Conservation (phyloP, 2,329 filamentous ascomycete species). For the Nannizzia gypsea region DNA sequence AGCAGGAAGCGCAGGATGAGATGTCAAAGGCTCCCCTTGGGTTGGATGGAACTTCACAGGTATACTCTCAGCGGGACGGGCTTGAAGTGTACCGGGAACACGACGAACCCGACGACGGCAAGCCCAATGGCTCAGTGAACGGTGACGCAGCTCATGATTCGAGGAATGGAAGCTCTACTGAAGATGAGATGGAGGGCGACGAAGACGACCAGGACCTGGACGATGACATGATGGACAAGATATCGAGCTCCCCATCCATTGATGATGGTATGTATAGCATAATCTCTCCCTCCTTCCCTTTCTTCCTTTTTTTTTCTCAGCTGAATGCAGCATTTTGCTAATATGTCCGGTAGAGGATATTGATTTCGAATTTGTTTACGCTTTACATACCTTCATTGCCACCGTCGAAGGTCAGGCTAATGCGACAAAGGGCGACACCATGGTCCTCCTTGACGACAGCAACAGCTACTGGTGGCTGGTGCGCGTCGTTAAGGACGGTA, state of each 20-base stretch:
- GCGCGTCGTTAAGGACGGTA: slow-evolving; percentile 91
- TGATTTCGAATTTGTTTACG: slow-evolving; percentile 99
- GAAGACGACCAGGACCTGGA: slow-evolving; percentile 61
- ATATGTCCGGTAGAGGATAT: slow-evolving; percentile 81
- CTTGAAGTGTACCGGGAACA: slow-evolving; percentile 25
- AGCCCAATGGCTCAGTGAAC: slow-evolving; percentile 14
- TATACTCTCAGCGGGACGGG: slow-evolving; percentile 23
- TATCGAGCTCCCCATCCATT: slow-evolving; percentile 96
- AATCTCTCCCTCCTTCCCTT: neutral
- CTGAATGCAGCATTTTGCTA: slow-evolving; percentile 22
- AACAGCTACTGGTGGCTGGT: slow-evolving; percentile 99
- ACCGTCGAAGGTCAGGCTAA: slow-evolving; percentile 98
- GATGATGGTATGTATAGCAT: slow-evolving; percentile 84
- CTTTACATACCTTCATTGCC: slow-evolving; percentile 91
- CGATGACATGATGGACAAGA: slow-evolving; percentile 95
- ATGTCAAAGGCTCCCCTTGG: slow-evolving; percentile 52
- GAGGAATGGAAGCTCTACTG: slow-evolving; percentile 14
- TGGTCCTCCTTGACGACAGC: slow-evolving; percentile 95
- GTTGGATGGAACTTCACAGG: slow-evolving; percentile 42
- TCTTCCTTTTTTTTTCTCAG: slow-evolving; percentile 24
- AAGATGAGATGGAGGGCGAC: slow-evolving; percentile 47
- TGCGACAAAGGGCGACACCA: slow-evolving; percentile 94
- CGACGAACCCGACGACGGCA: slow-evolving; percentile 19
- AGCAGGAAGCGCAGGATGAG: slow-evolving; percentile 64
- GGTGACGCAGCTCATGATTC: slow-evolving; percentile 16